These are phyloP conservation scores for Leucosporidium yakuticum DNA, from an alignment of 768 basidiomycete species.

Conservation along the genomic window DNA sequence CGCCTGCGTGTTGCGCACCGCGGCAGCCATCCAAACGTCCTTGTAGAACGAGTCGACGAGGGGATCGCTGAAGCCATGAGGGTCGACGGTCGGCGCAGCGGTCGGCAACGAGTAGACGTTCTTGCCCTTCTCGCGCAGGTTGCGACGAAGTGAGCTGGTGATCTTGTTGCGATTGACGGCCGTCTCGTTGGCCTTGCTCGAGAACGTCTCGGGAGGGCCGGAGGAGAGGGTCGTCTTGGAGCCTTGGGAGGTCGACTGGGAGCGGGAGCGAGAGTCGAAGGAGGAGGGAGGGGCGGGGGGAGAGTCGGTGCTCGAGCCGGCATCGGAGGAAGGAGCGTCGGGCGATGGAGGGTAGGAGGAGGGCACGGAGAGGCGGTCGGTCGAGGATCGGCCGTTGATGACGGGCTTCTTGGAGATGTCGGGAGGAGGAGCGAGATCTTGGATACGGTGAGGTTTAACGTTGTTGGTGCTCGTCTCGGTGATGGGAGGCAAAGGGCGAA, in stretches of 20 bases:
- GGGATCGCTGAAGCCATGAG: slow-evolving; percentile 80
- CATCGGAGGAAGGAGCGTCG: too few relatives aligned
- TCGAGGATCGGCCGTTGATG: too few relatives aligned
- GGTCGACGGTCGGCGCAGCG: slow-evolving; percentile 64
- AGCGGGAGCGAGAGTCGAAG: neutral
- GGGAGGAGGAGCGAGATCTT: slow-evolving; percentile 1
- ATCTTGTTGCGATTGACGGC: slow-evolving; percentile 25
- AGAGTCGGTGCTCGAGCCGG: too few relatives aligned
- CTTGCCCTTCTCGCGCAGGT: slow-evolving; percentile 48
- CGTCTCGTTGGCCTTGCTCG: slow-evolving; percentile 18
- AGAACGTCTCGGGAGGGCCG: neutral
- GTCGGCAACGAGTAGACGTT: slow-evolving; percentile 50
- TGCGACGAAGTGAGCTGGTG: slow-evolving; percentile 10
- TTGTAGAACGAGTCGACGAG: slow-evolving; percentile 83
- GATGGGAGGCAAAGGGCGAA: neutral
- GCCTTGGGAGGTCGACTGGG: neutral
- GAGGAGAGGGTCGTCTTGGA: neutral
- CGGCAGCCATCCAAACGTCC: slow-evolving; percentile 65
- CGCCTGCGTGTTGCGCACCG: slow-evolving; percentile 89
- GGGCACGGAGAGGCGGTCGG: too few relatives aligned
- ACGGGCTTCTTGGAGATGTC: slow-evolving; percentile 17
- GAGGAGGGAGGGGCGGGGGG: neutral
- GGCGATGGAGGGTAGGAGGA: too few relatives aligned
- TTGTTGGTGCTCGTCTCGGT: neutral
- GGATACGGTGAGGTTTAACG: neutral